Evolutionary conservation across 225 moss, liverwort and hornwort species (phyloP), one percentile per base, ranked within the genome.

Genomic region (Pseudoscleropodium purum): DNA sequence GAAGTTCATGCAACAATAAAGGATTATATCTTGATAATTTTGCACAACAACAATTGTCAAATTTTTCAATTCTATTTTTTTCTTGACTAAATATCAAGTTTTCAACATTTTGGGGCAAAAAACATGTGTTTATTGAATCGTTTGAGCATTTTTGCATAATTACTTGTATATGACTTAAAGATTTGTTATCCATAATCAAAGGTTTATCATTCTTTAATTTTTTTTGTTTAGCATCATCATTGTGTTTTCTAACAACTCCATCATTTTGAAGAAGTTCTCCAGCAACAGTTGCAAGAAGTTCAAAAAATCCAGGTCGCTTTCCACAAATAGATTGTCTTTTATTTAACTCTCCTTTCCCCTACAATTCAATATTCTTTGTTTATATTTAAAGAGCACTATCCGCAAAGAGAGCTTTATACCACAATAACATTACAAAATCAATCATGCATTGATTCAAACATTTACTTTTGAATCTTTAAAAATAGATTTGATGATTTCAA

Each of bases 281-380:
- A 11, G 95, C 95, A 27, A 95, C 94, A 31, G 93, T 95, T 34
- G 95, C 95, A 81, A 95, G 92, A 89, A 95, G 92, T 45, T 95
- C 95, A 93, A 95, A 95, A 87, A 93, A 94, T 34, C 90, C 9
- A 34, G 85, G 89, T 8, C 39, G 68, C 30, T 92, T 86, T 49
- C 85, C 15, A 75, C 51, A 52, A 60, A 90, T 83, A 23, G 79
- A 68, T 81, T 87, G 90, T 37, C 29, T 90, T 83, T 88, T 89
- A 29, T 79, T 75, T 72, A 83, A 57, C 23, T 95, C 88, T 47
- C 91, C 90, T 82, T 89, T 91, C 3, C 29, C 90, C 95, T 95
- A 81, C 16, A 85, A 69, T 61, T 5, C 56, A 60, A 62, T 10
- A 18, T 0, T 17, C 3, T 37, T 70, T 15, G 5, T 66, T 82